These are phyloP conservation scores for Hippophae tibetana DNA, from an alignment of 306 rosid species.

Conservation along the genomic window DNA sequence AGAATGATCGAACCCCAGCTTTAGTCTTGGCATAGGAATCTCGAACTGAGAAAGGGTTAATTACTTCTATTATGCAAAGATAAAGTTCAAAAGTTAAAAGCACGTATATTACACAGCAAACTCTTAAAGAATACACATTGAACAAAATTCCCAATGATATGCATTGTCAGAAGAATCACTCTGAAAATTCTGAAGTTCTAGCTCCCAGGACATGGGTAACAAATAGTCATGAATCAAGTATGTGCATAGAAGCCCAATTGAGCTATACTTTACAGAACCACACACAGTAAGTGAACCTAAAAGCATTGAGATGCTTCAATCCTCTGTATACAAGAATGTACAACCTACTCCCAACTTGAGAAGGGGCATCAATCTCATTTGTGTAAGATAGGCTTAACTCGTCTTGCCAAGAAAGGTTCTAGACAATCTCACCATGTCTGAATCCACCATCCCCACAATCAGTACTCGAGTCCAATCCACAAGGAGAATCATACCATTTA, in stretches of 20 bases:
- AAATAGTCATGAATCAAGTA: constrained; percentile 35
- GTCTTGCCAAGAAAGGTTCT: constrained; percentile 33
- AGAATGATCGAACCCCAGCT: too few relatives aligned
- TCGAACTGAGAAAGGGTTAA: too few relatives aligned
- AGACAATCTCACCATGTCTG: constrained; percentile 82
- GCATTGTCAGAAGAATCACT: constrained; percentile 25
- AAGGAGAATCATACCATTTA: constrained; percentile 98
- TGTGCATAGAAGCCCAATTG: constrained; percentile 40
- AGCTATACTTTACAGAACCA: constrained; percentile 59
- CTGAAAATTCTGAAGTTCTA: constrained; percentile 23
- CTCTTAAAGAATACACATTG: too few relatives aligned
- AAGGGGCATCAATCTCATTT: constrained; percentile 24
- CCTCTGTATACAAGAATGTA: constrained; percentile 83
- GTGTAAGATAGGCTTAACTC: constrained; percentile 42
- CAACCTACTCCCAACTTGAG: constrained; percentile 62
- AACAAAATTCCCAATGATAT: too few relatives aligned
- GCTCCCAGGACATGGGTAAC: constrained; percentile 33
- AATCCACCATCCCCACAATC: constrained; percentile 87
- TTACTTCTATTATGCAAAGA: too few relatives aligned
- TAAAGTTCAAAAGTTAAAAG: too few relatives aligned
- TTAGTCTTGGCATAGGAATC: too few relatives aligned
- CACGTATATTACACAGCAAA: too few relatives aligned
- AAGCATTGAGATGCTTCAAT: constrained; percentile 50
- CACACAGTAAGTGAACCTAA: constrained; percentile 53
- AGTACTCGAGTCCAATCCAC: constrained; percentile 77